Evolutionary conservation across 331 rosid species (phyloP).

Genomic region (Acacia pycnantha): DNA sequence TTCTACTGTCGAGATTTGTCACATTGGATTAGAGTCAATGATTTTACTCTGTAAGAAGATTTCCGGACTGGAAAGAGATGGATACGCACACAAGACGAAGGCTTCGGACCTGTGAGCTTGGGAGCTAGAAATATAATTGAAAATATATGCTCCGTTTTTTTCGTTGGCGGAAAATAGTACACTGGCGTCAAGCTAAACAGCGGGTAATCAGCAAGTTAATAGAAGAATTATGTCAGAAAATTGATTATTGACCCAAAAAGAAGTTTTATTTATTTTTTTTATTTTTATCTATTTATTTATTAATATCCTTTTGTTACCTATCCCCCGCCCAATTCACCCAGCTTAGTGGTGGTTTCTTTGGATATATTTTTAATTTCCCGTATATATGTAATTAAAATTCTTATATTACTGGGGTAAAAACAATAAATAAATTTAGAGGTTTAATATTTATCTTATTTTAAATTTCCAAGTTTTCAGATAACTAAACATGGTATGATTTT

Average conservation of each 20-base stretch:
- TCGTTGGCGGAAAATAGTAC: neutral
- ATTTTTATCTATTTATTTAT: neutral
- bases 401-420: neutral
- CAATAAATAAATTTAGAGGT: neutral
- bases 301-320: neutral
- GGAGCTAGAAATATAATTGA: constrained; percentile 4
- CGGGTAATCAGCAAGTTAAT: neutral
- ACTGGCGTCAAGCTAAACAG: neutral
- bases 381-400: neutral
- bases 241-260: neutral
- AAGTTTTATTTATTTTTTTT: neutral
- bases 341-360: neutral
- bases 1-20: constrained; percentile 19
- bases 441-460: neutral
- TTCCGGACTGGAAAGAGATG: constrained; percentile 25
- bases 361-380: neutral
- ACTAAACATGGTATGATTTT: neutral
- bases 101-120: constrained; percentile 26
- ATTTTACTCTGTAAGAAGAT: constrained; percentile 17
- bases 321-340: neutral
- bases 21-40: neutral
- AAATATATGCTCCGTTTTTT: neutral
- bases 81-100: constrained; percentile 14
- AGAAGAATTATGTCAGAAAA: neutral
- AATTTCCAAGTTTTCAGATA: neutral